phyloP scores from a whole-genome alignment of 2,329 filamentous ascomycete genomes.

The Aspergillus hortae region DNA sequence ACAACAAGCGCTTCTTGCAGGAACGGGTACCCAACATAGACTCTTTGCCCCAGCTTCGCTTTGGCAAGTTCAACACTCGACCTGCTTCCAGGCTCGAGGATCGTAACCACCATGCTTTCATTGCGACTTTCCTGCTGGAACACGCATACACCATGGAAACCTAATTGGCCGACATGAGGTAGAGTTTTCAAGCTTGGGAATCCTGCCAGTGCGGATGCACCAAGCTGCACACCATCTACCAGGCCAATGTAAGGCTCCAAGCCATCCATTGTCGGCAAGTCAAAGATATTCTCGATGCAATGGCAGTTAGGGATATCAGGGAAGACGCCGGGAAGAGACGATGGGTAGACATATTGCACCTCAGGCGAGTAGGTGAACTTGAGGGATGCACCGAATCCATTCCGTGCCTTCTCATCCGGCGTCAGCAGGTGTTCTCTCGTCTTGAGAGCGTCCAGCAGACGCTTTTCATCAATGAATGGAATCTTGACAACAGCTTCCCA shows the following conservation, averaged over 20 bases:
- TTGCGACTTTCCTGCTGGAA: slow-evolving; percentile 96
- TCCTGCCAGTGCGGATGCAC: slow-evolving; percentile 78
- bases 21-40: slow-evolving; percentile 93
- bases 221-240: slow-evolving; percentile 78
- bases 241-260: slow-evolving; percentile 80
- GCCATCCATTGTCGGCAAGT: slow-evolving; percentile 87
- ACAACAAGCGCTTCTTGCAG: slow-evolving; percentile 89
- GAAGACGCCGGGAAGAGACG: slow-evolving; percentile 83
- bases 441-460: slow-evolving; percentile 79
- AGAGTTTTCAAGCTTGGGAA: slow-evolving; percentile 89
- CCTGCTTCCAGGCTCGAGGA: slow-evolving; percentile 69
- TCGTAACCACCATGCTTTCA: slow-evolving; percentile 89
- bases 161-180: slow-evolving; percentile 75
- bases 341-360: slow-evolving; percentile 78
- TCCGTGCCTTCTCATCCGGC: slow-evolving; percentile 74
- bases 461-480: slow-evolving; percentile 92
- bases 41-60: slow-evolving; percentile 74
- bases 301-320: slow-evolving; percentile 82
- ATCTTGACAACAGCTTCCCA: slow-evolving; percentile 99
- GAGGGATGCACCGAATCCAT: slow-evolving; percentile 85
- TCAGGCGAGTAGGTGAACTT: slow-evolving; percentile 86
- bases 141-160: slow-evolving; percentile 86
- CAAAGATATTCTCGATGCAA: slow-evolving; percentile 94
- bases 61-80: slow-evolving; percentile 71
- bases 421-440: slow-evolving; percentile 76